Base-by-base conservation (phyloP, 2,329 filamentous ascomycete genomes). In the Penicillium fuscoglaucum region DNA sequence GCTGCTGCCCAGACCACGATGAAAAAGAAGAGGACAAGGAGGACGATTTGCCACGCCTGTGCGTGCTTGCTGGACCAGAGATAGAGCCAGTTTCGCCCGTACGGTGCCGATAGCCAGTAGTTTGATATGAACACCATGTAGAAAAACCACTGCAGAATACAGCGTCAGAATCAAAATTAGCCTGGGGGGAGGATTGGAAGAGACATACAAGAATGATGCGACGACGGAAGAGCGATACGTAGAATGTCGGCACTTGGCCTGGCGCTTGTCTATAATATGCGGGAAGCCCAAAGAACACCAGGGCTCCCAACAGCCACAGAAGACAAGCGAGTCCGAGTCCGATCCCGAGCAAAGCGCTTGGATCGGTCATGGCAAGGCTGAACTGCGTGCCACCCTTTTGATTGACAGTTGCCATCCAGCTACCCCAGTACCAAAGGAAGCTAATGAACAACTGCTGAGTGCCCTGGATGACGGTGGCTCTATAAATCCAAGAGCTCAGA, bases 381-480 rank as follows among this genome's bases (percentile, higher is more conserved):
- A 69, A 64, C 47, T 71, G 68, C 12, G 76, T 70, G 40, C 77
- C 68, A 24, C 79, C 81, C 21, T 72, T 74, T n/a, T 74, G 67
- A 13, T 77, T 78, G 4, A 75, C 67, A 53, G 51, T 58, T 60
- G 78, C 75, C 31, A 83, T 74, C 72, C 79, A 81, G 17, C 72
- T 75, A 39, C 86, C 87, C 87, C 87, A 89, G 69, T 84, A 87
- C 86, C 86, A 89, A 10, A 89, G 78, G 4, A 79, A 83, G 39
- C 85, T 82, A 54, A 87, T 80, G 67, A 88, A 89, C 60, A 87
- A 76, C 68, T 89, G 86, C 66, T 88, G 86, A 15, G 84, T 84
- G 44, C 87, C 87, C 69, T 88, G 85, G 57, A 89, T 87, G 9
- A 85, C 73, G 65, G 85, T 86, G 13, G 87, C 86, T 50, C 87